Percentiles rank a stretch among this genome's conserved stretches.
These are phyloP conservation scores for Fusarium sp. DNA, from an alignment of 2,329 filamentous ascomycete genomes.

Conservation along the genomic window DNA sequence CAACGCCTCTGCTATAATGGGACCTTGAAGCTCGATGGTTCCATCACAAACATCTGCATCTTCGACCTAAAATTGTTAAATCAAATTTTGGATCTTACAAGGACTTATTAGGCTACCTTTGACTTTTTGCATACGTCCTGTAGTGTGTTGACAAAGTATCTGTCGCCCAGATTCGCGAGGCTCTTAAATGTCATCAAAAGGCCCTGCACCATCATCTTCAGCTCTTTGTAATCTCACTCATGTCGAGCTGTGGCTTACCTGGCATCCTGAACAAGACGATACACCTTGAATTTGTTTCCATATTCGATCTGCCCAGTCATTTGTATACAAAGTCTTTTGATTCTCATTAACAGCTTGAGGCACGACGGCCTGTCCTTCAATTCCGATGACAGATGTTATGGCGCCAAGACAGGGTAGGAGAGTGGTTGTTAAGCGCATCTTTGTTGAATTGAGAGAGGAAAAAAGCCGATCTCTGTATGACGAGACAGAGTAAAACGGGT, in stretches of 20 bases:
- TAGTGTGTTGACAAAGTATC: slow-evolving; percentile 51
- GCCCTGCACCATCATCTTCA: slow-evolving; percentile 34
- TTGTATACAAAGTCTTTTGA: slow-evolving; percentile 23
- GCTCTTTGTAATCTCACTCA: not conserved
- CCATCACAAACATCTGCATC: slow-evolving; percentile 68
- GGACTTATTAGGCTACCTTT: slow-evolving; percentile 40
- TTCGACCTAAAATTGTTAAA: slow-evolving; percentile 52
- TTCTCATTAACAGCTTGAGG: slow-evolving; percentile 5
- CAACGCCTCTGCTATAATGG: slow-evolving; percentile 63
- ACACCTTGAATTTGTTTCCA: slow-evolving; percentile 30
- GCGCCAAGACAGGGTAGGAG: slow-evolving; percentile 23
- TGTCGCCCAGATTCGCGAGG: slow-evolving; percentile 57
- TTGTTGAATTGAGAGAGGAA: not conserved
- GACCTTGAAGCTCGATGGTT: slow-evolving; percentile 62
- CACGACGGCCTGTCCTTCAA: slow-evolving; percentile 6
- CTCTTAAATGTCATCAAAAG: slow-evolving; percentile 57
- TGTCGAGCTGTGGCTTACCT: slow-evolving; percentile 16
- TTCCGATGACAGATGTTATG: slow-evolving; percentile 15
- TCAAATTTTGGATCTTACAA: not conserved
- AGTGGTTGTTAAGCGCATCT: slow-evolving; percentile 19
- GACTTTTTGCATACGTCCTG: slow-evolving; percentile 51
- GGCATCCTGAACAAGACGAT: slow-evolving; percentile 41
- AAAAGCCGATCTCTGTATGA: not conserved
- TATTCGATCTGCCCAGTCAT: slow-evolving; percentile 32
- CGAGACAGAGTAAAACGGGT: not conserved